Evolutionary conservation across 2,329 filamentous ascomycete species (phyloP), one percentile per base, ranked within the genome.

Genomic region (Diaporthe capsici): DNA sequence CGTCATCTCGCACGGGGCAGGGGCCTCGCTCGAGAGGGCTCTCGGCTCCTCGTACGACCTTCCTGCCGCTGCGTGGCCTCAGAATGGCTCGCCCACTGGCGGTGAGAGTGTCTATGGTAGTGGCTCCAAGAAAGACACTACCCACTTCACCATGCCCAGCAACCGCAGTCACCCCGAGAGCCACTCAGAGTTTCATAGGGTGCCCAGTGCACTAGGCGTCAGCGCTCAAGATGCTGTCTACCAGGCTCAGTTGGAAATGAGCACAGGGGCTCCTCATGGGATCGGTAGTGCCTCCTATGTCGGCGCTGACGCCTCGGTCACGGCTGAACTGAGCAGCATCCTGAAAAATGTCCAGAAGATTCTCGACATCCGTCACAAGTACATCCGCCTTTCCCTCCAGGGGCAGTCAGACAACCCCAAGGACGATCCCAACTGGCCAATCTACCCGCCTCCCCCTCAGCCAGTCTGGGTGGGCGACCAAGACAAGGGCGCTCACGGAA

Each of bases 391-490:
- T 22, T 98, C 97, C 0, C 87, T 96, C 28, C 97, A 99, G 82
- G 90, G 94, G 13, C 90, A 93, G 10, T 90, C 91, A 17, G 95
- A 98, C 82, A 98, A 98, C 79, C 97, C 97, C 1, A 95, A 95
- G 80, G 95, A 98, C 82, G 91, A 94, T 25, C 89, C 92, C 0
- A 90, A 88, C 68, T 99, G 96, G 96, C 89, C 90, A 72, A 95
- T 99, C 60, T 98, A 98, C 81, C 97, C 97, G 13, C 92, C 94
- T 20, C 96, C 96, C 6, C 97, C 96, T 8, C 94, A 97, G 80
- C 97, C 97, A 22, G 94, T 95, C 3, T 98, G 97, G 96, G 90
- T 92, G 76, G 91, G 91, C 76, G 90, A 89, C 22, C 81, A 82
- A 47, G 82, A 84, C 42, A 82, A 81, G 72, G 75, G 77, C 13